Percentiles rank a stretch among this genome's conserved stretches.
Conservation (phyloP, 495 filamentous ascomycete species). For the Acidiella bohemica region DNA sequence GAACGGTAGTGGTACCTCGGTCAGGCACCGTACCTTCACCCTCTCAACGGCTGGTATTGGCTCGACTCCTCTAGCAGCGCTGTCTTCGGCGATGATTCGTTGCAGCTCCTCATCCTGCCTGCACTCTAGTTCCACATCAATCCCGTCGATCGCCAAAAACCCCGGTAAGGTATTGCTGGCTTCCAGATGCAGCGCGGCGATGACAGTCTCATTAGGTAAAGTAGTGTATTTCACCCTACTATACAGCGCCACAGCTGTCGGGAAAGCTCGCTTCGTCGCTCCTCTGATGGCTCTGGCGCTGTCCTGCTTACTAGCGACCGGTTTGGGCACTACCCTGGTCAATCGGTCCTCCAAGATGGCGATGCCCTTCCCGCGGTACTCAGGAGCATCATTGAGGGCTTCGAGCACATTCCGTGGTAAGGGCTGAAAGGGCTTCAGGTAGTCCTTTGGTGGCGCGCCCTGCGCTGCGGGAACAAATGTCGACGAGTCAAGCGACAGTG, state of each 20-base stretch:
- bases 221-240: constrained; percentile 4
- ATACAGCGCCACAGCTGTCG: constrained; percentile 12
- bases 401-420: constrained; percentile 17
- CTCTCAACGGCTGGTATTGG: background rate
- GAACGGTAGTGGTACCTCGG: background rate
- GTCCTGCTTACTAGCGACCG: background rate
- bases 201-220: constrained; percentile 2
- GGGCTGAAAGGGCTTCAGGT: constrained; percentile 12
- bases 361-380: constrained; percentile 4
- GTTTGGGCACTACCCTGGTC: constrained; percentile 10
- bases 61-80: background rate
- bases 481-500: constrained; percentile 7
- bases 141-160: background rate
- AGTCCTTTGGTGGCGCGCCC: background rate
- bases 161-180: constrained; percentile 7
- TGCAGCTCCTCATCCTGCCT: background rate
- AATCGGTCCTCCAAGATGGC: constrained; percentile 14
- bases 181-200: constrained; percentile 16
- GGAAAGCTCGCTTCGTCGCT: constrained; percentile 18
- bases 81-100: background rate
- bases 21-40: background rate
- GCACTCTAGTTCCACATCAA: too few species aligned
- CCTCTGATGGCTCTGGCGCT: constrained; percentile 10
- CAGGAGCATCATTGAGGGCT: constrained; percentile 7
- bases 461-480: background rate